Evolutionary conservation across 495 filamentous ascomycete genomes (phyloP).

Genomic region (Lasiosphaeris hirsuta): DNA sequence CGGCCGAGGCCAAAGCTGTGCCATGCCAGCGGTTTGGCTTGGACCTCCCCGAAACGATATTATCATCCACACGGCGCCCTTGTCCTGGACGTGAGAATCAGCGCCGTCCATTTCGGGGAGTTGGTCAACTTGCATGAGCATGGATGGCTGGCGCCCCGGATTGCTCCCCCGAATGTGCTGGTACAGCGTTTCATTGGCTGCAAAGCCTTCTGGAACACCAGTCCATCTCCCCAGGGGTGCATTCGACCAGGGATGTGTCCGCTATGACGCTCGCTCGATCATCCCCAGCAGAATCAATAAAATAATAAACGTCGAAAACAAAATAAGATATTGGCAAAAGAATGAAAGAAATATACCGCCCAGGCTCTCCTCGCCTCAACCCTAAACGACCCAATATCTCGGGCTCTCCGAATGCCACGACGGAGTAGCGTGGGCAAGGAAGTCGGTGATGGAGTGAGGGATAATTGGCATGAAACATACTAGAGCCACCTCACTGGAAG

Average conservation of each 20-base stretch:
- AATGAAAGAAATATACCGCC: background rate
- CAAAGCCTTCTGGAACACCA: background rate
- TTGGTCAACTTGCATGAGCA: background rate
- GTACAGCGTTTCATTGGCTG: conserved; percentile 5
- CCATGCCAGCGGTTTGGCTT: too few relatives aligned
- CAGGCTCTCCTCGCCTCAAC: too few relatives aligned
- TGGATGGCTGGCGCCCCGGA: conserved; percentile 8
- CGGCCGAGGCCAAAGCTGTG: too few relatives aligned
- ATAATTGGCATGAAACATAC: too few relatives aligned
- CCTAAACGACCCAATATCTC: background rate
- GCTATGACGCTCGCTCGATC: conserved; percentile 4
- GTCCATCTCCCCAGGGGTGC: background rate
- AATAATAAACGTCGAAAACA: conserved; percentile 7
- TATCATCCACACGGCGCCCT: too few relatives aligned
- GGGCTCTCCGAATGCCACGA: background rate
- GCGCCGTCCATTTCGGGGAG: background rate
- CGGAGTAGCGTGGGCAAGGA: background rate
- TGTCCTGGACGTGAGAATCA: too few relatives aligned
- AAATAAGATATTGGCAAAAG: background rate
- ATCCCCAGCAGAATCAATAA: background rate
- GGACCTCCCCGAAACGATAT: too few relatives aligned
- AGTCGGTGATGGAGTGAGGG: background rate
- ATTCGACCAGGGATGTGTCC: background rate
- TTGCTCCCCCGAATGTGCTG: conserved; percentile 2
- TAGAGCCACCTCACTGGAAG: too few relatives aligned